Evolutionary conservation across 2,329 filamentous ascomycete genomes (phyloP).

Genomic region (Exophiala aquamarina): DNA sequence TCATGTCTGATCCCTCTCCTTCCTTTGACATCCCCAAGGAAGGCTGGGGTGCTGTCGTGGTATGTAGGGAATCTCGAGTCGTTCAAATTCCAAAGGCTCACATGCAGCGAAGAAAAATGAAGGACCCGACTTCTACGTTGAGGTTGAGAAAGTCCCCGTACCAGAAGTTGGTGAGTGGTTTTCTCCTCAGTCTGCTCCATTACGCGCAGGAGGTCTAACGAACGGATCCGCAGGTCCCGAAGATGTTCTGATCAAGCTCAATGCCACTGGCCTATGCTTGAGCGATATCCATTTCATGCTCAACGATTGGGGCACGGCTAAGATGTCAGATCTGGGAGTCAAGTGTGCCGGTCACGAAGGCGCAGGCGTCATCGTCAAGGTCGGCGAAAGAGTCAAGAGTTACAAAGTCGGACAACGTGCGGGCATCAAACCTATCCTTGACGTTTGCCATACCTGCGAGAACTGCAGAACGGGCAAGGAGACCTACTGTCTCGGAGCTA

Average conservation of each 20-base stretch:
- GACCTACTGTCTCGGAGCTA: constrained; percentile 50
- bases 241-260: constrained; percentile 58
- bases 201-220: background rate
- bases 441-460: constrained; percentile 53
- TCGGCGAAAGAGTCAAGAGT: constrained; percentile 54
- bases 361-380: constrained; percentile 57
- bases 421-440: constrained; percentile 53
- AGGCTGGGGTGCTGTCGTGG: constrained; percentile 25
- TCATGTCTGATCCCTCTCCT: constrained; percentile 21
- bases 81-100: background rate
- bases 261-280: constrained; percentile 59
- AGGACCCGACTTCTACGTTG: constrained; percentile 27
- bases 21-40: constrained; percentile 30
- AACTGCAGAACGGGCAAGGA: constrained; percentile 54
- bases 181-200: background rate
- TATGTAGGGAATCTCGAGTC: constrained; percentile 11
- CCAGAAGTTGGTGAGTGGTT: constrained; percentile 24
- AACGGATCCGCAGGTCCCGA: constrained; percentile 44
- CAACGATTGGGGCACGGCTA: constrained; percentile 50
- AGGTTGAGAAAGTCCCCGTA: constrained; percentile 28
- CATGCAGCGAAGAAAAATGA: constrained; percentile 22
- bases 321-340: constrained; percentile 47
- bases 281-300: constrained; percentile 60
- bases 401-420: constrained; percentile 56
- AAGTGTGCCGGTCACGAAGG: constrained; percentile 57